These are phyloP conservation scores for Silene latifolia DNA, from an alignment of 148 eudicot genomes.

Conservation along the genomic window DNA sequence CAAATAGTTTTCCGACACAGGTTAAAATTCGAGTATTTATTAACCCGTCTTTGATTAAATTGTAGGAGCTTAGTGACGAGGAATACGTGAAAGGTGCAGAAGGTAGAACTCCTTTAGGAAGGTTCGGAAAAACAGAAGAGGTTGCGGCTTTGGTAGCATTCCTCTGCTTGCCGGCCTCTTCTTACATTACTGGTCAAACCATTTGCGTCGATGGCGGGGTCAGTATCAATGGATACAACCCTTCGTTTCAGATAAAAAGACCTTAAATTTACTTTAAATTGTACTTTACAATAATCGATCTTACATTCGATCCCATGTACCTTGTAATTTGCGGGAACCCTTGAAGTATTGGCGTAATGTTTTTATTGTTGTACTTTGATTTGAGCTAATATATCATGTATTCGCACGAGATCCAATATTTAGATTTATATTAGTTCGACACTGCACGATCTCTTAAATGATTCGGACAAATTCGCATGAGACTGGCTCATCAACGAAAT, in stretches of 20 bases:
- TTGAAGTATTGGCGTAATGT: background rate
- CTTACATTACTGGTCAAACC: constrained; percentile 60
- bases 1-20: too few relatives aligned
- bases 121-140: constrained; percentile 45
- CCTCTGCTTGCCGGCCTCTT: constrained; percentile 57
- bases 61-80: constrained; percentile 33
- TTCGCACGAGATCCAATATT: too few relatives aligned
- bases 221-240: constrained; percentile 30
- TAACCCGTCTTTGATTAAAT: background rate
- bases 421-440: too few relatives aligned
- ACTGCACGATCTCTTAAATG: too few relatives aligned
- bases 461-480: too few relatives aligned
- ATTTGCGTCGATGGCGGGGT: constrained; percentile 58
- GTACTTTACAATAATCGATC: too few relatives aligned
- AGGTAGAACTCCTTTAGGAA: constrained; percentile 43
- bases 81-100: constrained; percentile 33
- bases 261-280: too few relatives aligned
- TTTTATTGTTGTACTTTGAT: background rate
- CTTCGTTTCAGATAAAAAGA: background rate
- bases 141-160: constrained; percentile 54
- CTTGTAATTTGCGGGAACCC: background rate
- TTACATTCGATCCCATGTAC: too few relatives aligned
- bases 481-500: too few relatives aligned
- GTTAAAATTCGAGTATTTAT: too few relatives aligned
- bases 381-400: background rate